Conservation (phyloP, 2,329 filamentous ascomycete species). For the Fusarium sororula region DNA sequence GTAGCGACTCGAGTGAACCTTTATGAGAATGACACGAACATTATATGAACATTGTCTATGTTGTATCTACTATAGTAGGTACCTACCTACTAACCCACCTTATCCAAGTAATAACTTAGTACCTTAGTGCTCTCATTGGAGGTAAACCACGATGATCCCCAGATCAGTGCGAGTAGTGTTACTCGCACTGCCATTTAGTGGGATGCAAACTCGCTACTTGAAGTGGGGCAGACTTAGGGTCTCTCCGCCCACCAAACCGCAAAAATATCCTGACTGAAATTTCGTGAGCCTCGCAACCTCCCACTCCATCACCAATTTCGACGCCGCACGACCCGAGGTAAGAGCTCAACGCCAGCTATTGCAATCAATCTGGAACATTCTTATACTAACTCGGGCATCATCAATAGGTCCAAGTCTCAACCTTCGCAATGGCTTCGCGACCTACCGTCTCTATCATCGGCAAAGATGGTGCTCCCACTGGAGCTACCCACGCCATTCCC, state of each 20-base stretch:
- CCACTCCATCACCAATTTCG: conserved; percentile 49
- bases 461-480: conserved; percentile 92
- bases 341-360: conserved; percentile 34
- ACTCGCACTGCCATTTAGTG: neutral
- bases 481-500: conserved; percentile 90
- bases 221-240: conserved; percentile 50
- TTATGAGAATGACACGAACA: conserved; percentile 28
- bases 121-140: neutral
- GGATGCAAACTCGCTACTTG: conserved; percentile 40
- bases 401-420: conserved; percentile 49
- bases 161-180: neutral
- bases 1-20: conserved; percentile 24
- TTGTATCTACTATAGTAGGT: neutral
- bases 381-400: conserved; percentile 32
- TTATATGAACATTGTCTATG: neutral
- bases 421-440: conserved; percentile 85
- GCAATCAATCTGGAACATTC: conserved; percentile 3
- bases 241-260: conserved; percentile 49
- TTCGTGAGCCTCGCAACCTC: conserved; percentile 47
- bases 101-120: neutral
- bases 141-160: neutral
- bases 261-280: conserved; percentile 50
- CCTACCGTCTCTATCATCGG: conserved; percentile 97
- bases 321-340: conserved; percentile 55
- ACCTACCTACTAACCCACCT: neutral